These are phyloP conservation scores for Oryza australiensis DNA, from an alignment of 176 grass and related monocot species.

Conservation along the genomic window DNA sequence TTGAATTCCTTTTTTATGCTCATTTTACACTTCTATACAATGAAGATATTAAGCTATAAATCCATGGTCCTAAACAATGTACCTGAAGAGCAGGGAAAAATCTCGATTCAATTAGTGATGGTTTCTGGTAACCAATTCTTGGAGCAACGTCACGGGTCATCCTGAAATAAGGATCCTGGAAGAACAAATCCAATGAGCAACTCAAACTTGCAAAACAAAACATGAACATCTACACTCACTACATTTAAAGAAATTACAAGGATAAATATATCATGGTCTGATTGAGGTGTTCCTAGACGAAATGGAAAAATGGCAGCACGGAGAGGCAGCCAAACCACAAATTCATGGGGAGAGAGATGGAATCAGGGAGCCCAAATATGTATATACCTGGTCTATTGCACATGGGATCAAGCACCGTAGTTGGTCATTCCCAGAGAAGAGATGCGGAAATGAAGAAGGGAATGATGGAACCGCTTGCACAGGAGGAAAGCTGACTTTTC, in stretches of 20 bases:
- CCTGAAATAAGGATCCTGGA: constrained; percentile 97
- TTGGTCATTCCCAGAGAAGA: constrained; percentile 69
- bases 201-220: background rate
- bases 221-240: background rate
- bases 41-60: constrained; percentile 23
- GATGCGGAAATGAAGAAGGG: constrained; percentile 92
- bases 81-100: constrained; percentile 99
- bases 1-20: background rate
- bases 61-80: constrained; percentile 10
- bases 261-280: constrained; percentile 3
- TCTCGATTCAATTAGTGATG: constrained; percentile 86
- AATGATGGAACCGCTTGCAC: constrained; percentile 96
- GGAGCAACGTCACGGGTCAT: constrained; percentile 99
- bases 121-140: constrained; percentile 95
- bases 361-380: constrained; percentile 26
- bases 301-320: background rate
- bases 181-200: constrained; percentile 17
- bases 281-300: background rate
- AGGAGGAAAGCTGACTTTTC: constrained; percentile 88
- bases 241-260: constrained; percentile 6
- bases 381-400: constrained; percentile 89
- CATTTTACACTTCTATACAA: constrained; percentile 2
- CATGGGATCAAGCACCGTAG: constrained; percentile 93
- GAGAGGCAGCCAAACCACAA: background rate
- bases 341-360: background rate